Evolutionary conservation across 2,329 filamentous ascomycete genomes (phyloP).

Genomic region (Botryosphaeria dothidea): DNA sequence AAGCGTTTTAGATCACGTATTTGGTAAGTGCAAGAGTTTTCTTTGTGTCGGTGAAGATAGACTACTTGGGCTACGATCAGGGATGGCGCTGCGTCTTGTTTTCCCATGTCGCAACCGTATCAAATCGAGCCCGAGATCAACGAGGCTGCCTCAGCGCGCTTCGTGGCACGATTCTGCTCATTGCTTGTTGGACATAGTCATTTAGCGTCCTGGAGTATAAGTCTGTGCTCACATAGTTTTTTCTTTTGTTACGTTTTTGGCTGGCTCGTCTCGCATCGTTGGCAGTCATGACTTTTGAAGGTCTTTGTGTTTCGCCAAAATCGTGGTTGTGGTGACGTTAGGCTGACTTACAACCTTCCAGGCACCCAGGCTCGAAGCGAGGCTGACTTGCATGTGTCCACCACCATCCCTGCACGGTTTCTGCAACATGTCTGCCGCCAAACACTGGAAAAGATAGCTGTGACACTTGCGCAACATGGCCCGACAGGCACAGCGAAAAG

Average conservation of each 20-base stretch:
- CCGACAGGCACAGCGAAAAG: background rate
- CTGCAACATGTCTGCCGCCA: background rate
- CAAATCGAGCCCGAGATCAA: conserved; percentile 7
- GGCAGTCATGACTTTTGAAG: background rate
- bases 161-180: conserved; percentile 13
- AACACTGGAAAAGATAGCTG: background rate
- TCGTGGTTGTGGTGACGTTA: background rate
- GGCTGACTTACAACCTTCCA: background rate
- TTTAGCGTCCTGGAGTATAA: conserved; percentile 8
- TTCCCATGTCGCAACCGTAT: conserved; percentile 7
- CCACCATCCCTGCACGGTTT: background rate
- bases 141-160: background rate
- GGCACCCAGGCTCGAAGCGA: background rate
- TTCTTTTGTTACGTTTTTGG: background rate
- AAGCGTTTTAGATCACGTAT: background rate
- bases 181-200: conserved; percentile 10
- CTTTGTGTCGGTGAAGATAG: background rate
- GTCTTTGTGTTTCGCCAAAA: background rate
- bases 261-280: background rate
- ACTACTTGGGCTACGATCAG: conserved; percentile 2
- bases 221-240: conserved; percentile 14
- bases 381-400: background rate
- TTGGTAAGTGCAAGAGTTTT: background rate
- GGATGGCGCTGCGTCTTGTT: conserved; percentile 10
- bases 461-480: background rate